Evolutionary conservation across 176 grass and related monocot species (phyloP), one percentile per base, ranked within the genome.

Genomic region (Aegilops sharonensis): DNA sequence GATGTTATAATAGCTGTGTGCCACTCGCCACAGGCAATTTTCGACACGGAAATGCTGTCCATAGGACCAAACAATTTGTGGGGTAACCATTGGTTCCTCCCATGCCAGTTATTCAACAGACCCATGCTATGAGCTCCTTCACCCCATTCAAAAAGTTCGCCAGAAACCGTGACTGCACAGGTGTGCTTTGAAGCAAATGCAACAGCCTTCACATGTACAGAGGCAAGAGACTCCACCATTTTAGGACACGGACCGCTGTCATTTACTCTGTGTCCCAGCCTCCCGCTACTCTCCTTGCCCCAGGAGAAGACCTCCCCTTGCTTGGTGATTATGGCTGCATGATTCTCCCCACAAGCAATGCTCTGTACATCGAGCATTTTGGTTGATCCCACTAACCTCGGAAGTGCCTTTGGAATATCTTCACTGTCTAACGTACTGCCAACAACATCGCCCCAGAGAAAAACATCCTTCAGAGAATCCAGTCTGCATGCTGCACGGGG

Each of bases 231-330:
- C 30, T 92, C 87, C 1, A 94, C 75, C 8, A 90, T 87, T 80
- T 87, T 94, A 13, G 95, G 95, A 74, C 82, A 77, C 3, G 84
- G 84, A 27, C 27, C 80, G 39, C 85, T 87, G 52, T 62, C 85
- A 84, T 81, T 94, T 84, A 85, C 87, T 88, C 83, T 92, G 73
- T 88, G 79, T 37, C 90, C 93, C 81, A 91, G 72, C 78, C 72
- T 89, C 17, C 76, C 82, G 52, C 57, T 73, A 73, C 88, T 86
- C 76, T 95, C 90, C 85, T 91, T 88, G 39, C 90, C 92, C 93
- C 96, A 98, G 32, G 90, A 94, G 80, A 94, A 98, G 78, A 98
- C 96, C 81, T 95, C 96, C 29, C 93, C 96, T 84, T 92, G 90
- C 83, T 92, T 98, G 56, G 93, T 98, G 64, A 98, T 88, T 84